A percentile compares a stretch with the other conserved stretches of the same genome.
Evolutionary conservation across 495 filamentous ascomycete genomes (phyloP).

Genomic region (Penicillium crystallinum): DNA sequence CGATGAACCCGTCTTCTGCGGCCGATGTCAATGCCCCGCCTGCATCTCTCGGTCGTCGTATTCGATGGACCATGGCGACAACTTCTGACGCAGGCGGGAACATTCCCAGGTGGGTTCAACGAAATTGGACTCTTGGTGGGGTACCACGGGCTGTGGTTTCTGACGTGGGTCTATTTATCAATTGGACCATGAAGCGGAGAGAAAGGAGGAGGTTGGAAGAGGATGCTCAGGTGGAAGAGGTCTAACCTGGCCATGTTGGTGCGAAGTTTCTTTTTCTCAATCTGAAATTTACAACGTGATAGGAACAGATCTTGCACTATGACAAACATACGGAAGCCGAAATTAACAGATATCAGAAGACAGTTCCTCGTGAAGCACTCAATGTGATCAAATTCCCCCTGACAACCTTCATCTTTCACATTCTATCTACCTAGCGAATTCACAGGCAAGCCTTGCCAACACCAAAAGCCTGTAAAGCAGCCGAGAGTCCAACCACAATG

Average conservation of each 20-base stretch:
- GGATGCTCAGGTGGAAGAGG: not conserved
- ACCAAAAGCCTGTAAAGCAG: conserved; percentile 22
- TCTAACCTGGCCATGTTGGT: not conserved
- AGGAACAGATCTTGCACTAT: not conserved
- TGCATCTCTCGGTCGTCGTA: conserved; percentile 16
- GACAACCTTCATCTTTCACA: not conserved
- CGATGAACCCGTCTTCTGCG: not conserved
- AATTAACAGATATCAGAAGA: not conserved
- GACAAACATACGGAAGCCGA: not conserved
- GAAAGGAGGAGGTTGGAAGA: conserved; percentile 14
- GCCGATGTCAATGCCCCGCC: not conserved
- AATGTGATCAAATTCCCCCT: not conserved
- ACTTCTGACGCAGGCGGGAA: conserved; percentile 63
- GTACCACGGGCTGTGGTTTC: conserved; percentile 62
- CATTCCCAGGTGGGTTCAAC: conserved; percentile 63
- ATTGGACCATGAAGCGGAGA: conserved; percentile 45
- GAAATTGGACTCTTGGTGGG: conserved; percentile 48
- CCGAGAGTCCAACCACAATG: conserved; percentile 19
- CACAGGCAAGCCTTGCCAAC: conserved; percentile 15
- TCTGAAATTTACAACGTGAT: not conserved
- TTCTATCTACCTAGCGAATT: not conserved
- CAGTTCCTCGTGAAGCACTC: not conserved
- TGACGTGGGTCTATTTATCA: conserved; percentile 65
- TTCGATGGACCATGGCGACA: conserved; percentile 67
- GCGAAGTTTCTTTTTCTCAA: not conserved